Conservation (phyloP, 2,329 filamentous ascomycete genomes). For the Xylariomycetidae sp. region DNA sequence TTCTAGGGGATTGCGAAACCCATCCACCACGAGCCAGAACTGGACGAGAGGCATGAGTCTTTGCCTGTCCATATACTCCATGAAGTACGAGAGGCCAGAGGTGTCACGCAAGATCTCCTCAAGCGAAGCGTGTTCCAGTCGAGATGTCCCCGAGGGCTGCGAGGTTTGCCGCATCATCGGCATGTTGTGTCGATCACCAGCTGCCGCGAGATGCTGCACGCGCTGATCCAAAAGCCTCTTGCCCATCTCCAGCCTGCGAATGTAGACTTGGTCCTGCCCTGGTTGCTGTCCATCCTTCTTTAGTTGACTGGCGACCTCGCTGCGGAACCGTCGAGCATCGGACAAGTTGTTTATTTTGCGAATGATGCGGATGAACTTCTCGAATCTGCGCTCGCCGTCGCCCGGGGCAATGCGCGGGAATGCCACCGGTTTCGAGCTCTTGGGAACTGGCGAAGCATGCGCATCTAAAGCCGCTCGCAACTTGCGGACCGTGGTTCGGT, state of each 20-base stretch:
- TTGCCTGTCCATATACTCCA: constrained; percentile 98
- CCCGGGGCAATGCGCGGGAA: constrained; percentile 75
- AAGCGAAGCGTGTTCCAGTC: constrained; percentile 68
- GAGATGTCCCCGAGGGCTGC: constrained; percentile 41
- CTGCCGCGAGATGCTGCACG: constrained; percentile 71
- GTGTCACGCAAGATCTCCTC: constrained; percentile 85
- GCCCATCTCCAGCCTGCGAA: constrained; percentile 85
- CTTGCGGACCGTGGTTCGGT: constrained; percentile 89
- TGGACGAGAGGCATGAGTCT: constrained; percentile 83
- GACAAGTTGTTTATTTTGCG: constrained; percentile 85
- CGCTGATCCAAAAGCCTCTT: constrained; percentile 86
- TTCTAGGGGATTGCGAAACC: constrained; percentile 89
- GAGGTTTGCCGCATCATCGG: constrained; percentile 26
- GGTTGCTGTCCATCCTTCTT: constrained; percentile 76
- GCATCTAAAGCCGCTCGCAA: constrained; percentile 88
- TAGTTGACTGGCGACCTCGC: constrained; percentile 85
- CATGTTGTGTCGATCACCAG: constrained; percentile 44
- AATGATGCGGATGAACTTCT: constrained; percentile 87
- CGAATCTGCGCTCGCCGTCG: constrained; percentile 88
- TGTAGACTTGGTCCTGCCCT: constrained; percentile 76
- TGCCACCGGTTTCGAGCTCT: constrained; percentile 53
- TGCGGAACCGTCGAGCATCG: constrained; percentile 86
- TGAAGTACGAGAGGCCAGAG: constrained; percentile 92
- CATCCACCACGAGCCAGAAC: constrained; percentile 97
- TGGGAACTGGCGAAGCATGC: constrained; percentile 78